A percentile compares a stretch with the other conserved stretches of the same genome.
Evolutionary conservation across 73 alveolate species (phyloP).

Genomic region (Paramecium sexaurelia): DNA sequence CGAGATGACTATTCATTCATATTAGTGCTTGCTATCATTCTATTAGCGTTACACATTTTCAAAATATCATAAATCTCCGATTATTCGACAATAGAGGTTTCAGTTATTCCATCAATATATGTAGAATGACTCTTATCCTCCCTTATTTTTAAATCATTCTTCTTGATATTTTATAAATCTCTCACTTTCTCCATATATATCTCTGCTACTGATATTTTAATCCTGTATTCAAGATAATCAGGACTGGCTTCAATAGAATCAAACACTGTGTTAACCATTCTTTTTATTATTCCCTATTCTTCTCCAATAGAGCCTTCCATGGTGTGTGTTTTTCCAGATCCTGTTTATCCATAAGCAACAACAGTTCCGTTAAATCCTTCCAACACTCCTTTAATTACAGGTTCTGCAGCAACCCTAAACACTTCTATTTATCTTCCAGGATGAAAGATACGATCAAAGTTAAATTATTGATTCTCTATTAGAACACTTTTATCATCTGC

Average conservation of each 20-base stretch:
- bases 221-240: conserved; percentile 79
- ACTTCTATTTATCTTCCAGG: conserved; percentile 87
- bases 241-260: conserved; percentile 80
- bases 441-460: conserved; percentile 92
- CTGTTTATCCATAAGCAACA: conserved; percentile 95
- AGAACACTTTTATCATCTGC: conserved; percentile 69
- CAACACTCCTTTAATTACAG: conserved; percentile 84
- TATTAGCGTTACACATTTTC: conserved; percentile 79
- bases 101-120: conserved; percentile 88
- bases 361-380: conserved; percentile 96
- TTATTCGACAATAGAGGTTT: conserved; percentile 72
- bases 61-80: conserved; percentile 76
- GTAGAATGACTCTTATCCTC: conserved; percentile 86
- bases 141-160: conserved; percentile 76
- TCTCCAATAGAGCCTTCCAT: conserved; percentile 90
- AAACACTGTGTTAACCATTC: conserved; percentile 87
- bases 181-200: conserved; percentile 80
- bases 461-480: conserved; percentile 69
- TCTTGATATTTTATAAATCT: conserved; percentile 80
- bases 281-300: conserved; percentile 90
- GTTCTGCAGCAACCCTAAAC: conserved; percentile 84
- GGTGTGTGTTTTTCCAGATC: conserved; percentile 94
- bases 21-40: conserved; percentile 79
- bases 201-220: conserved; percentile 88
- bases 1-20: conserved; percentile 90